Base-by-base conservation (phyloP, 2,329 filamentous ascomycete genomes). In the Colletotrichum sp. region DNA sequence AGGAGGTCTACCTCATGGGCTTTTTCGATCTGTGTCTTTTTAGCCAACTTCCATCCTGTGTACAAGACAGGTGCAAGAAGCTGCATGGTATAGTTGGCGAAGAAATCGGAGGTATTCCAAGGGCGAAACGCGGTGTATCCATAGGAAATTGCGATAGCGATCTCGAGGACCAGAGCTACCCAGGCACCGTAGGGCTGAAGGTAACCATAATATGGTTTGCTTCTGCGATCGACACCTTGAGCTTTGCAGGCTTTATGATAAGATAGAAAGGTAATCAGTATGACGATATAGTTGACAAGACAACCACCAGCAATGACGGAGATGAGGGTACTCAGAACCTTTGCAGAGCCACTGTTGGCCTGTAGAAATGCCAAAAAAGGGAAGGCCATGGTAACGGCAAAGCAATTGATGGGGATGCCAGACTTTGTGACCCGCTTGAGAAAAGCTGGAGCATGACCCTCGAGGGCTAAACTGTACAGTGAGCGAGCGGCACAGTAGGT, bases 321-420 rank as follows among this genome's bases (percentile, higher is more conserved):
- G 66, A 90, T 91, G 5, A 94, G 84, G 83, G 93, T 92, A 81
- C 93, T 93, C 0, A 92, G 93, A 0, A 94, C 92, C 10, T 92
- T 92, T 70, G 94, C 91, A 59, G 94, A 89, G 75, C 88, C 89
- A 60, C 49, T 71, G 32, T 64, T 3, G 8, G 6, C 52, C 28
- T 34, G 66, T 26, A 78, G 79, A 74, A 81, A 79, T 8, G 71
- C 39, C 21, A 75, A 62, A 8, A 69, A 12, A 4, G 55, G 67
- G n/a, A 49, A 62, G 15, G 44, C 15, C 32, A 79, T 76, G 34
- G 71, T 64, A 62, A 75, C 30, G 16, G 64, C 44, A 62, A 79
- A 73, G 59, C 63, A 78, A 64, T 76, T 77, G 64, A 79, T 72
- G 6, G 77, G 72, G n/a, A 78, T 71, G 84, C 71, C 88, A 82